Evolutionary conservation across 2,329 filamentous ascomycete genomes (phyloP).

Genomic region (Aspergillus chevalieri): DNA sequence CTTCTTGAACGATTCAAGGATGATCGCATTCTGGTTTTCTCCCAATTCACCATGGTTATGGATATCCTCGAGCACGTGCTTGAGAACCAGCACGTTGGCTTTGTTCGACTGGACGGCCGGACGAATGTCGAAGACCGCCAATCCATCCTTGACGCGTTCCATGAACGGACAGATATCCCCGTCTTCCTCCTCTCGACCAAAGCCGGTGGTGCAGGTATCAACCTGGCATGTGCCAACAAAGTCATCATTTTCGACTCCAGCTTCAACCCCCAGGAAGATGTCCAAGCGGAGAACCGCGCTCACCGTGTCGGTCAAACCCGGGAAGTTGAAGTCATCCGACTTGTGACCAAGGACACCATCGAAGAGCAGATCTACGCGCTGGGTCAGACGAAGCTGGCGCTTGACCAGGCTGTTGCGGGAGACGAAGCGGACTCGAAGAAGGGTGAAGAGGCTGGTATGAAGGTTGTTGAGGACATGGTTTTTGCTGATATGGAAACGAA

Average conservation of each 20-base stretch:
- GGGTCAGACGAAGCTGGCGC: conserved; percentile 84
- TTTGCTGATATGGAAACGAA: conserved; percentile 33
- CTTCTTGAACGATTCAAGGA: conserved; percentile 66
- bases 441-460: conserved; percentile 44
- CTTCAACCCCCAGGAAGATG: conserved; percentile 97
- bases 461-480: conserved; percentile 46
- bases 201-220: conserved; percentile 94
- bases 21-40: conserved; percentile 85
- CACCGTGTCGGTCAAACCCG: conserved; percentile 89
- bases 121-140: conserved; percentile 80
- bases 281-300: conserved; percentile 96
- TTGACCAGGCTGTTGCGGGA: conserved; percentile 69
- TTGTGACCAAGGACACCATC: conserved; percentile 75
- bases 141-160: conserved; percentile 81
- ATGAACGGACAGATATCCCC: conserved; percentile 66
- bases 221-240: conserved; percentile 91
- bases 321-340: conserved; percentile 81
- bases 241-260: conserved; percentile 94
- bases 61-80: conserved; percentile 84
- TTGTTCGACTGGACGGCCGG: conserved; percentile 78
- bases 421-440: conserved; percentile 49
- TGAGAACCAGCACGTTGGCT: conserved; percentile 63
- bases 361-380: conserved; percentile 91
- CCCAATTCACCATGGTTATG: conserved; percentile 85
- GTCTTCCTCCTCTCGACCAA: conserved; percentile 92